Conservation (phyloP, 495 filamentous ascomycete species). For the Polyplosphaeria fusca region DNA sequence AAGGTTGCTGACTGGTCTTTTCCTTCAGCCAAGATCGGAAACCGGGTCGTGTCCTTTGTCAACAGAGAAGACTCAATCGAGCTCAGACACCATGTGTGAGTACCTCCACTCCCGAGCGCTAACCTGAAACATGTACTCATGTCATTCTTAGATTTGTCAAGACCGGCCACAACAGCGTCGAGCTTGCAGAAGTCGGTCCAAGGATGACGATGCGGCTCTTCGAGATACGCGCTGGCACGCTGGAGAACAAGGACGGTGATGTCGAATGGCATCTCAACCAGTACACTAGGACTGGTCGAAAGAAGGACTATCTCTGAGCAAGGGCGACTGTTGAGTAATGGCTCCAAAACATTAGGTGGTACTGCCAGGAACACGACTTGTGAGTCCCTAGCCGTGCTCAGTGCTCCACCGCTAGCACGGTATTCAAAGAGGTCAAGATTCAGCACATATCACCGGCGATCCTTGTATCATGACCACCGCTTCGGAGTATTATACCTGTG, state of each 20-base stretch:
- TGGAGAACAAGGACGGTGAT: slow-evolving; percentile 96
- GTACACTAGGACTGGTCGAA: slow-evolving; percentile 85
- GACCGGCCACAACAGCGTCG: slow-evolving; percentile 78
- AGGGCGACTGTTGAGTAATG: not conserved
- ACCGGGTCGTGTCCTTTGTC: slow-evolving; percentile 86
- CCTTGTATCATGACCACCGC: too few relatives aligned
- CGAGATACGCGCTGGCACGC: slow-evolving; percentile 86
- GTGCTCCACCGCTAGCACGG: too few relatives aligned
- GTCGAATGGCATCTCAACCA: slow-evolving; percentile 92
- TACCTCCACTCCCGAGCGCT: too few relatives aligned
- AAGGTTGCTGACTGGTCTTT: too few relatives aligned
- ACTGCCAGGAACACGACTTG: too few relatives aligned
- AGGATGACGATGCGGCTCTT: slow-evolving; percentile 96
- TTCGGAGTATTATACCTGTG: too few relatives aligned
- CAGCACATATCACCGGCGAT: too few relatives aligned
- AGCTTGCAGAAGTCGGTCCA: slow-evolving; percentile 91
- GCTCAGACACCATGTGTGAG: slow-evolving; percentile 74
- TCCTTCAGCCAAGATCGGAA: slow-evolving; percentile 82
- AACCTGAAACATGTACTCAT: too few relatives aligned
- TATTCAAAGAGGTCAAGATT: too few relatives aligned
- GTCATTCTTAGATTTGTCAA: too few relatives aligned
- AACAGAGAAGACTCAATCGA: slow-evolving; percentile 95
- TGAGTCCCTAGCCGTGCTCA: too few relatives aligned
- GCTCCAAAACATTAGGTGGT: not conserved
- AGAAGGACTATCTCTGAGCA: slow-evolving; percentile 87